Percentiles rank a stretch among this genome's conserved stretches.
phyloP scores from a whole-genome alignment of 169 alveolate species.

The Toxoplasma gondii region DNA sequence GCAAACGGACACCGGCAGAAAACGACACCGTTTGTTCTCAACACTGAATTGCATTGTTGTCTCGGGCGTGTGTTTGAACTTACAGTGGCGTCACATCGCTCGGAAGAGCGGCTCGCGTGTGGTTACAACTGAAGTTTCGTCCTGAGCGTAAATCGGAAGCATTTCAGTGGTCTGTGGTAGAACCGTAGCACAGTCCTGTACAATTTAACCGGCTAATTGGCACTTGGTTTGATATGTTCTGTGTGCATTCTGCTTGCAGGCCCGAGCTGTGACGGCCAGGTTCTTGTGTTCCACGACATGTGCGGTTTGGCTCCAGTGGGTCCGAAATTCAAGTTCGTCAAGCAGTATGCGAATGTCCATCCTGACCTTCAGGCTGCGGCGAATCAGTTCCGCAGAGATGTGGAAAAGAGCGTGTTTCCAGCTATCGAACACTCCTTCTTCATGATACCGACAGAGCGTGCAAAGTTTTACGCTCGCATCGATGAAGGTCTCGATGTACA shows the following conservation, averaged over 20 bases:
- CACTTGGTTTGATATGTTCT: too few species aligned
- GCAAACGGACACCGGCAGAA: too few species aligned
- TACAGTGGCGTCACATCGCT: too few species aligned
- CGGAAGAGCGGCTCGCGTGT: too few species aligned
- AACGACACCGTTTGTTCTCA: too few species aligned
- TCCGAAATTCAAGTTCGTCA: constrained; percentile 23
- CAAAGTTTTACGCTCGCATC: not conserved
- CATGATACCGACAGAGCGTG: constrained; percentile 13
- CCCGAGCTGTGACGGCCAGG: constrained; percentile 71
- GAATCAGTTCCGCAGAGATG: not conserved
- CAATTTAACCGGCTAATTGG: too few species aligned
- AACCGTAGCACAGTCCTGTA: too few species aligned
- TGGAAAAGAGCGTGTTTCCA: constrained; percentile 33
- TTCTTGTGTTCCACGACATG: constrained; percentile 69
- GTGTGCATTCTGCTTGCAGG: constrained; percentile 32
- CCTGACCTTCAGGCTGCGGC: constrained; percentile 25
- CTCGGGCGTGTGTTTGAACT: too few species aligned
- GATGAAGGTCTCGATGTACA: not conserved
- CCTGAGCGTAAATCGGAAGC: too few species aligned
- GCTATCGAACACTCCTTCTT: constrained; percentile 7
- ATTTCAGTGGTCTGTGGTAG: too few species aligned
- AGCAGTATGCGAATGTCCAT: constrained; percentile 15
- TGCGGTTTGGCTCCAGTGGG: constrained; percentile 47
- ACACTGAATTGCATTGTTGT: too few species aligned
- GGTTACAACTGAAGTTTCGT: too few species aligned